Percentiles rank a stretch among this genome's conserved stretches.
Evolutionary conservation across 345 rosid genomes (phyloP).

Genomic region (Luvunga scandens): DNA sequence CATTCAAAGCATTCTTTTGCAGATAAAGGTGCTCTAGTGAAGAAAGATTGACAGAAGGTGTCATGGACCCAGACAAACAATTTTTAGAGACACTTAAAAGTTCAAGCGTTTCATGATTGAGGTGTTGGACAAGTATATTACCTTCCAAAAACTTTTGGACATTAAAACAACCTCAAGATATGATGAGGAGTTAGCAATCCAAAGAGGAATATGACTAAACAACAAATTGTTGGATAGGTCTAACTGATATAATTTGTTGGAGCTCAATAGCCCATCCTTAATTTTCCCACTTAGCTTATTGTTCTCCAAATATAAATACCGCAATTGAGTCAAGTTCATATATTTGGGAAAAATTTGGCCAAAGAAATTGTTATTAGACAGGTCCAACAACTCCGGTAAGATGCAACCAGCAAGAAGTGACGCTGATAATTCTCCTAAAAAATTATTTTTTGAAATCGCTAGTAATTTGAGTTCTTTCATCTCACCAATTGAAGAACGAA

Average conservation of each 20-base stretch:
- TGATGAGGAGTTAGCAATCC: neutral
- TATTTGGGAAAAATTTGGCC: neutral
- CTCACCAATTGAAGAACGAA: neutral
- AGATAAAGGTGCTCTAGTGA: neutral
- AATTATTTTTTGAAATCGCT: neutral
- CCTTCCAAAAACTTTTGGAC: neutral
- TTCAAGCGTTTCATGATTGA: neutral
- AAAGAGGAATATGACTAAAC: neutral
- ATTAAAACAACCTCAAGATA: neutral
- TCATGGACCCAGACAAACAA: neutral
- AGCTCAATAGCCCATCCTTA: neutral
- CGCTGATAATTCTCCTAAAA: neutral
- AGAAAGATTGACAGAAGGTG: neutral
- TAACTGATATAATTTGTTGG: fast-evolving
- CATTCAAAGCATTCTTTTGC: neutral
- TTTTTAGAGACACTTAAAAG: neutral
- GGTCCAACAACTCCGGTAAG: neutral
- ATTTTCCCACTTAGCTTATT: neutral
- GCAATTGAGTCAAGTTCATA: neutral
- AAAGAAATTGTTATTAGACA: neutral
- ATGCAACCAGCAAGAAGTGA: neutral
- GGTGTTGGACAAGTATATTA: neutral
- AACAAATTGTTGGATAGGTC: neutral
- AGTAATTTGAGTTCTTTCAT: neutral
- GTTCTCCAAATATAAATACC: neutral